Base-by-base conservation (phyloP, 2,329 filamentous ascomycete genomes). In the Phialophora tarda region DNA sequence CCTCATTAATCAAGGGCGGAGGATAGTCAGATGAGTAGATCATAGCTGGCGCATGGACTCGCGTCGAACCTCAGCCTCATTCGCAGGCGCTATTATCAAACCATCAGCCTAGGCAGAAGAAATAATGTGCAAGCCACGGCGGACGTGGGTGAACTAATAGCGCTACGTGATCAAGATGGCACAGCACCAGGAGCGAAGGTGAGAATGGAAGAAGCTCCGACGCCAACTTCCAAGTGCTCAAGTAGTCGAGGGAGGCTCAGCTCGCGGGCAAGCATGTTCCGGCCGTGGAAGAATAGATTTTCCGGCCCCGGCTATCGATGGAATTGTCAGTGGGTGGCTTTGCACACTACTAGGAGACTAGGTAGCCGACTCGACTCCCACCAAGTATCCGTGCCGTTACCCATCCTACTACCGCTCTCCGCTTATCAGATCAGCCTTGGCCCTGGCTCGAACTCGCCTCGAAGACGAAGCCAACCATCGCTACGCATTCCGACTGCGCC, bases 401-500 rank as follows among this genome's bases (percentile, higher is more conserved):
- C 10, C 30, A 32, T 34, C 32, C 11, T 38, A 38, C 32, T 6
- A 23, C 55, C 55, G 55, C n/a, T 26, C 38, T 47, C 38, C 57
- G 58, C 58, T 53, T 38, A 53, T 61, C 59, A 59, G 24, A 61
- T 23, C 47, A 51, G 47, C 41, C 23, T n/a, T 28, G 26, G 30
- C 26, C 28, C 57, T 53, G 51, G 47, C 61, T 53, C 30, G n/a
- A n/a, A n/a, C n/a, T n/a, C n/a, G n/a, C 61, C 57, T 67, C 58
- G 23, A 41, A 3, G 21, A 41, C 30, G 17, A 61, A 56, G 53
- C 48, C 23, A 55, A 48, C 59, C 50, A 57, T 21, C 34, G 24
- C 26, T 34, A 50, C 57, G 57, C 26, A 59, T 30, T 21, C 23
- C 26, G 55, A 63, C 66, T 68, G 66, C 66, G 66, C 66, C 66